These are phyloP conservation scores for Fusarium aywerte DNA, from an alignment of 2,329 filamentous ascomycete genomes.

Conservation along the genomic window DNA sequence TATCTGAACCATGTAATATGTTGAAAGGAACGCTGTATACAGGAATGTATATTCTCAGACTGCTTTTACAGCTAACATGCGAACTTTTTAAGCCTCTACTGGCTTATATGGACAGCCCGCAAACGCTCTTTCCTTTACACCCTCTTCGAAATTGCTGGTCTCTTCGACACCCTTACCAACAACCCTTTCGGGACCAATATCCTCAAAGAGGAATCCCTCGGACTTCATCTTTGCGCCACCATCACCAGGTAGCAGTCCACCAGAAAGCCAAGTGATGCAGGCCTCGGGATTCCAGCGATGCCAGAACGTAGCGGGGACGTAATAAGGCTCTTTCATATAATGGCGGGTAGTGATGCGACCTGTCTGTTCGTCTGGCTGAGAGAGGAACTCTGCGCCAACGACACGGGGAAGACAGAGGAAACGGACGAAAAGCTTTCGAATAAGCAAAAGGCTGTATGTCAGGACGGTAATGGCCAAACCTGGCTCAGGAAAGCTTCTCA, in stretches of 20 bases:
- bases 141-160: conserved; percentile 38
- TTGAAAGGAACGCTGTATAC: no score
- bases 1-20: background rate
- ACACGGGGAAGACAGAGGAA: conserved; percentile 70
- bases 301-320: conserved; percentile 68
- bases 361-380: conserved; percentile 62
- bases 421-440: conserved; percentile 66
- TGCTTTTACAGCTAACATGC: background rate
- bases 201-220: conserved; percentile 64
- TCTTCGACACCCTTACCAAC: conserved; percentile 64
- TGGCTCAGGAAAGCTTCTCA: conserved; percentile 57
- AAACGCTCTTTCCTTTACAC: conserved; percentile 50
- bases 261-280: conserved; percentile 57
- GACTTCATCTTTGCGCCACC: conserved; percentile 54
- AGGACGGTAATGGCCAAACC: conserved; percentile 51
- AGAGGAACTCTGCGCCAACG: conserved; percentile 53
- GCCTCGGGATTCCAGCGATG: conserved; percentile 70
- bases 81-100: background rate
- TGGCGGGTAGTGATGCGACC: conserved; percentile 61
- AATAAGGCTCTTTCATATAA: conserved; percentile 74
- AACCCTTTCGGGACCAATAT: conserved; percentile 70
- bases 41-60: background rate
- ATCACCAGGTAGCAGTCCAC: conserved; percentile 60
- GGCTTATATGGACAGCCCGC: conserved; percentile 58
- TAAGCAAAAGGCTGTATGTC: conserved; percentile 59